Evolutionary conservation across 139 green algal genomes (phyloP).

Genomic region (Chlorella sp.): DNA sequence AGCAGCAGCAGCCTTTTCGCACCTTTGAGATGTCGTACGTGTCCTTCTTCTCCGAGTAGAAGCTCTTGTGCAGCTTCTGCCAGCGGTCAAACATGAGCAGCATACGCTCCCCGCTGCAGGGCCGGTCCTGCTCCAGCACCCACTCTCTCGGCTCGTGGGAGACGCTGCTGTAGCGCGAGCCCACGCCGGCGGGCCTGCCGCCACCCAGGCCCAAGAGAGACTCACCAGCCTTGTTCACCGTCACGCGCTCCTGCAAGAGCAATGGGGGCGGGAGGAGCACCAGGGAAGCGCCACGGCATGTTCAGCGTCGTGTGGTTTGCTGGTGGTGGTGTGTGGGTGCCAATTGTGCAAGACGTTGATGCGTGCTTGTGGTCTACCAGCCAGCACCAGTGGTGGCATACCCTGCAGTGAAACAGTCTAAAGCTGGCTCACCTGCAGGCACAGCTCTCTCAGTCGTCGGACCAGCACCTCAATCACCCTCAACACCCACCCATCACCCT

Average conservation of each 20-base stretch:
- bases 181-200: conserved; percentile 1
- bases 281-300: too few species aligned
- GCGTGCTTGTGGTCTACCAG: too few species aligned
- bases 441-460: too few species aligned
- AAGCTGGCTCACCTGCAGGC: too few species aligned
- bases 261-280: background rate
- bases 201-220: background rate
- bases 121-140: conserved; percentile 41
- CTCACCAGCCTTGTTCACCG: background rate
- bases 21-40: conserved; percentile 84
- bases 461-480: background rate
- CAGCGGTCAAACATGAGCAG: conserved; percentile 88
- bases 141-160: conserved; percentile 64
- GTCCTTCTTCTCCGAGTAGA: conserved; percentile 75
- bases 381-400: too few species aligned
- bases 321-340: too few species aligned
- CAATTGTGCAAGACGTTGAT: too few species aligned
- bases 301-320: too few species aligned
- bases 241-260: background rate
- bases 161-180: conserved; percentile 53
- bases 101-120: conserved; percentile 75
- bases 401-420: too few species aligned
- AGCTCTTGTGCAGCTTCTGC: conserved; percentile 28
- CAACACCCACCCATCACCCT: background rate
- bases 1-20: too few species aligned